Evolutionary conservation across 306 rosid species (phyloP), one percentile per base, ranked within the genome.

Genomic region (Ziziphus jujuba): DNA sequence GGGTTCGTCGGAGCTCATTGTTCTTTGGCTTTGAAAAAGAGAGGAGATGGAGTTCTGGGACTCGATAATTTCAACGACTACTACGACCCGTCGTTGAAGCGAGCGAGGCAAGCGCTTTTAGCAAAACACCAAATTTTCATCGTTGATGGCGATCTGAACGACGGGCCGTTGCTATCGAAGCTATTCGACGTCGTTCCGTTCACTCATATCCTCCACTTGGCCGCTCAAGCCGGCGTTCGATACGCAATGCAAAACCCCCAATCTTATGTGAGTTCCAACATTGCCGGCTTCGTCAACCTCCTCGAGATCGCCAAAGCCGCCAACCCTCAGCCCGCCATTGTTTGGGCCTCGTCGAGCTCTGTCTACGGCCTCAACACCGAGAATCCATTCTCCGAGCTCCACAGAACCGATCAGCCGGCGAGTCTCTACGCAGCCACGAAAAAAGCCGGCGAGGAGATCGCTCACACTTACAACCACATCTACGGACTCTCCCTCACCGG

Each of bases 221-320:
- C 98, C 0, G 97, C 98, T 0, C 98, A 92, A 50, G 98, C 98
- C 0, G 98, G 98, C 0, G 98, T 92, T 19, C 93, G 97, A 9
- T 92, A 92, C 77, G 98, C 97, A 31, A 92, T 92, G 98, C 82
- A 87, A 73, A 91, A 91, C 40, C 97, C 97, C 0, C 97, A 91
- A 43, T 89, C 96, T 0, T 91, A 91, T 52, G 51, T 91, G 13
- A 67, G 63, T 7, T 87, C 97, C 44, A 91, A 91, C 88, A 87
- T 91, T 45, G 97, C 97, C 0, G 96, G 97, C 1, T 89, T 91
- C 71, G 95, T 91, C 6, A 91, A 84, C 71, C 95, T 91, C 51
- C 95, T 91, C 3, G 97, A 91, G 71, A 84, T 82, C 0, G 66
- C 88, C 1, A 91, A 89, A 19, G 0, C 79, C 0, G 95, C 95